Percentiles rank a stretch among this genome's conserved stretches.
phyloP scores from a whole-genome alignment of 352 stramenopile genomes.

The Phytophthora fragariaefolia region DNA sequence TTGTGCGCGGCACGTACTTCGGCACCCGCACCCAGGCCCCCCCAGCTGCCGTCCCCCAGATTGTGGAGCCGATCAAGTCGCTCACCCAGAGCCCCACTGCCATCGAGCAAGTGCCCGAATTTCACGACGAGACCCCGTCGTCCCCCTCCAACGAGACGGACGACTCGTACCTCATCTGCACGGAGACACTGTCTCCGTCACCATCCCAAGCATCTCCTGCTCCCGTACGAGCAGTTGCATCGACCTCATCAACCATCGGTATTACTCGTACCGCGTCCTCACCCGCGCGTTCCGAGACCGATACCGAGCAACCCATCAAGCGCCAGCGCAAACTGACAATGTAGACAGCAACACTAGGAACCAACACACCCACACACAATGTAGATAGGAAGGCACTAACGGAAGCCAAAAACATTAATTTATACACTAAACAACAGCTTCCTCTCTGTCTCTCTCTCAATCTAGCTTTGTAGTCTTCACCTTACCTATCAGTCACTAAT shows the following conservation, averaged over 20 bases:
- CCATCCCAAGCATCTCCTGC: constrained; percentile 30
- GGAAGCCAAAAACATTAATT: constrained; percentile 37
- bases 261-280: constrained; percentile 35
- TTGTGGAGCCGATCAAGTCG: constrained; percentile 34
- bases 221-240: constrained; percentile 21
- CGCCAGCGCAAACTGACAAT: constrained; percentile 41
- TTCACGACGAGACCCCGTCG: constrained; percentile 20
- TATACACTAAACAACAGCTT: constrained; percentile 32
- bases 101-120: constrained; percentile 29
- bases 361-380: constrained; percentile 24
- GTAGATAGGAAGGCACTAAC: constrained; percentile 31
- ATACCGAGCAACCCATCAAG: constrained; percentile 33
- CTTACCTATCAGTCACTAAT: constrained; percentile 38
- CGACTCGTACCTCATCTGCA: constrained; percentile 38
- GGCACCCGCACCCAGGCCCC: constrained; percentile 20
- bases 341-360: constrained; percentile 32
- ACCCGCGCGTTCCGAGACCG: constrained; percentile 27
- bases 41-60: constrained; percentile 24
- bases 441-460: not conserved
- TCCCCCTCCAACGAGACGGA: constrained; percentile 15
- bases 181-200: constrained; percentile 43
- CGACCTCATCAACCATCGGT: constrained; percentile 32
- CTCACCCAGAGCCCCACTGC: constrained; percentile 42
- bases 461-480: not conserved
- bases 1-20: constrained; percentile 44